phyloP scores from a whole-genome alignment of 192 early-diverging fungal genomes.

The Podila epigama region DNA sequence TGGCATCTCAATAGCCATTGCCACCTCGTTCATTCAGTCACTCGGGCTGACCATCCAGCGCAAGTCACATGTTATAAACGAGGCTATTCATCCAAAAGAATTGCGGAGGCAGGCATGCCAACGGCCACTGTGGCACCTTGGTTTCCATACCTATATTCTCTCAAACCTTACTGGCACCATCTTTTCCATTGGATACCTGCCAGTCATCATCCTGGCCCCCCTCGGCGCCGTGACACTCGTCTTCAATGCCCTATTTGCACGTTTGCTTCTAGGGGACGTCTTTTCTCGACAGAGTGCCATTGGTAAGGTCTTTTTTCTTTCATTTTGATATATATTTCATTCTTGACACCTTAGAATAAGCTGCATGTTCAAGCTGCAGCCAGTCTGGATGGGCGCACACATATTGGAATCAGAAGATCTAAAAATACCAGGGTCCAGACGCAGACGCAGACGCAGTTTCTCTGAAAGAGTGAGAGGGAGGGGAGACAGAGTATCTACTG shows the following conservation, averaged over 20 bases:
- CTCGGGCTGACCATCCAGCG: slow-evolving; percentile 80
- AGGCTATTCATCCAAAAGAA: slow-evolving; percentile 57
- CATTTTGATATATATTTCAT: not conserved
- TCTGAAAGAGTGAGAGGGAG: not conserved
- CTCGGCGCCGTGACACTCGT: slow-evolving; percentile 77
- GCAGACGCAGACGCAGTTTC: not conserved
- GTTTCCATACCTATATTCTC: slow-evolving; percentile 69
- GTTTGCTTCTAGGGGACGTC: slow-evolving; percentile 64
- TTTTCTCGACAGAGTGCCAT: slow-evolving; percentile 66
- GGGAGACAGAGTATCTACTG: not conserved
- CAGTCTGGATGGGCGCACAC: not conserved
- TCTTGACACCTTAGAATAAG: too few species aligned
- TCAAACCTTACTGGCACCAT: slow-evolving; percentile 75
- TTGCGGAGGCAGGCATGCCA: slow-evolving; percentile 56
- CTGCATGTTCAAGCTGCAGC: too few species aligned
- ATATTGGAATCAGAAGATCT: not conserved
- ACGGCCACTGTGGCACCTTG: slow-evolving; percentile 70
- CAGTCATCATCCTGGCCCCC: slow-evolving; percentile 80
- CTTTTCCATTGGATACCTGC: slow-evolving; percentile 78
- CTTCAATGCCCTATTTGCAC: slow-evolving; percentile 80
- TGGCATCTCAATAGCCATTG: slow-evolving; percentile 68
- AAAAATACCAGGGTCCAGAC: not conserved
- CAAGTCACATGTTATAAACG: slow-evolving; percentile 73
- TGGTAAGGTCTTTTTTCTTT: slow-evolving; percentile 41
- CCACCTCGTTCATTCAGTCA: slow-evolving; percentile 74